Evolutionary conservation across 768 basidiomycete genomes (phyloP).

Genomic region (Tricholomella constricta): DNA sequence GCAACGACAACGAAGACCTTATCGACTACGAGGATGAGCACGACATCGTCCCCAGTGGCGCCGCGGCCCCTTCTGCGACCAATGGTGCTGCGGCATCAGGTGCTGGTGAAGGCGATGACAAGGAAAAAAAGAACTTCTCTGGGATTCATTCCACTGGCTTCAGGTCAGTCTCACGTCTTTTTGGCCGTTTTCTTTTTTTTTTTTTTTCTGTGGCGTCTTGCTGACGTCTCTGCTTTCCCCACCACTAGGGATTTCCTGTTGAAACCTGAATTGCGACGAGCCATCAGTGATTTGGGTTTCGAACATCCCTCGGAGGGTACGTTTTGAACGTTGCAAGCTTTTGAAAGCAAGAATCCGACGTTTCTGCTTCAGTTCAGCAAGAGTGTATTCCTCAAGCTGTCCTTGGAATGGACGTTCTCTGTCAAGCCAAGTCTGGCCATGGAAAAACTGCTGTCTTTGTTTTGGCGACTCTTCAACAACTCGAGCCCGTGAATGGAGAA

Average conservation of each 20-base stretch:
- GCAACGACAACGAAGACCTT: slow-evolving; percentile 86
- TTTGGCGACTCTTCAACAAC: slow-evolving; percentile 94
- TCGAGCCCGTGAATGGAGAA: slow-evolving; percentile 97
- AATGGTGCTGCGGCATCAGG: slow-evolving; percentile 51
- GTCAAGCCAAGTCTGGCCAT: slow-evolving; percentile 98
- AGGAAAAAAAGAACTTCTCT: slow-evolving; percentile 97
- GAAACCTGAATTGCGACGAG: slow-evolving; percentile 95
- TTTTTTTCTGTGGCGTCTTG: not conserved
- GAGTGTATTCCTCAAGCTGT: slow-evolving; percentile 99
- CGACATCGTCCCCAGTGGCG: slow-evolving; percentile 68
- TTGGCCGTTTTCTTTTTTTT: slow-evolving; percentile 10
- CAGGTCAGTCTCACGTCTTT: no score
- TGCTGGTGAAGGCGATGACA: slow-evolving; percentile 60
- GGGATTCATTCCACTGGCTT: slow-evolving; percentile 99
- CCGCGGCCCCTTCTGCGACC: slow-evolving; percentile 43
- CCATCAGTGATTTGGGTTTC: slow-evolving; percentile 99
- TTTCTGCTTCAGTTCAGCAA: slow-evolving; percentile 79
- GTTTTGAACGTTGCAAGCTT: slow-evolving; percentile 14
- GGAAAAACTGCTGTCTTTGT: slow-evolving; percentile 99
- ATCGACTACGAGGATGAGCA: slow-evolving; percentile 95
- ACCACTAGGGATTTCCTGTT: slow-evolving; percentile 86
- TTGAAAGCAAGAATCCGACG: not conserved
- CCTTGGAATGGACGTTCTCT: slow-evolving; percentile 98
- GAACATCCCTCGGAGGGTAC: slow-evolving; percentile 99
- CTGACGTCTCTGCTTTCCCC: slow-evolving; percentile 17